phyloP scores from a whole-genome alignment of 2,329 filamentous ascomycete species.

The Cercospora berteroae region DNA sequence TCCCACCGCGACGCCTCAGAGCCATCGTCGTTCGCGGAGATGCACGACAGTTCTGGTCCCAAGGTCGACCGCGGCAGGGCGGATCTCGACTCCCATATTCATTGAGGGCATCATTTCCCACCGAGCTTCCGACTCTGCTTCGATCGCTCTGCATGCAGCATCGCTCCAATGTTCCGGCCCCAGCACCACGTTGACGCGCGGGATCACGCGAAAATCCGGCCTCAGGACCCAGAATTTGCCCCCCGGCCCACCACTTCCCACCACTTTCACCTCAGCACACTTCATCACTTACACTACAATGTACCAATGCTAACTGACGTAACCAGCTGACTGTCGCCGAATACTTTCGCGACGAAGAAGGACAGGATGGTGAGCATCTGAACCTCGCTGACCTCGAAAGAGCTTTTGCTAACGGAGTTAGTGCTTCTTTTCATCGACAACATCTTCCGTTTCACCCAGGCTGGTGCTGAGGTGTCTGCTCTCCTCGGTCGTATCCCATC shows the following conservation, averaged over 20 bases:
- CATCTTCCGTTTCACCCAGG: conserved; percentile 99
- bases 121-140: too few relatives aligned
- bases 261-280: not conserved
- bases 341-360: conserved; percentile 68
- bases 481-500: conserved; percentile 99
- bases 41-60: not conserved
- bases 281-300: not conserved
- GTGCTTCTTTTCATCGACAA: conserved; percentile 99
- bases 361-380: conserved; percentile 63
- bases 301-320: not conserved
- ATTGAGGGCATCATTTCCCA: too few relatives aligned
- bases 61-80: not conserved
- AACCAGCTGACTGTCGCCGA: conserved; percentile 65
- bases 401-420: not conserved
- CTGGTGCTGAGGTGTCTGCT: conserved; percentile 99
- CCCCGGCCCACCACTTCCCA: not conserved
- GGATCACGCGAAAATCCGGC: not conserved
- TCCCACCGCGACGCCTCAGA: not conserved
- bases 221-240: not conserved
- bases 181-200: not conserved
- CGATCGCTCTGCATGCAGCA: too few relatives aligned
- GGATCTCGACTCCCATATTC: not conserved
- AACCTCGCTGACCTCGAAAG: not conserved
- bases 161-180: not conserved
- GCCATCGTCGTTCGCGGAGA: not conserved